Percentiles rank a stretch among this genome's conserved stretches.
Conservation (phyloP, 805 yeast species). For the Starmerella sp. region DNA sequence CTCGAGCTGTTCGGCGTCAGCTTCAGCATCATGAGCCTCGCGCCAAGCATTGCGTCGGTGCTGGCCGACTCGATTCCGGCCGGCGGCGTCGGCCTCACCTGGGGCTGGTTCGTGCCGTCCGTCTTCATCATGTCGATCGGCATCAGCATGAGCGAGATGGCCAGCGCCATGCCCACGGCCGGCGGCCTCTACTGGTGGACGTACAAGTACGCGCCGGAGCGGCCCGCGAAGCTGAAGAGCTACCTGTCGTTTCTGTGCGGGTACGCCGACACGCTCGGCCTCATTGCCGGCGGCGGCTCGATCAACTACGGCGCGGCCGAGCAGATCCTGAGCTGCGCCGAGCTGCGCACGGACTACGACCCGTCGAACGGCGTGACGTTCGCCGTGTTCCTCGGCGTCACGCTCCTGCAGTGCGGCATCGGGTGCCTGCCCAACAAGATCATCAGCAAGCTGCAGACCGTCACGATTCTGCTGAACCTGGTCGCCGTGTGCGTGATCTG, state of each 20-base stretch:
- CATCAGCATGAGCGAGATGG: conserved; percentile 51
- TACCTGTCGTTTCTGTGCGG: conserved; percentile 56
- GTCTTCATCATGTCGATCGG: conserved; percentile 47
- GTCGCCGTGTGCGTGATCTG: conserved; percentile 42
- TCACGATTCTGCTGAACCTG: conserved; percentile 46
- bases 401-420: conserved; percentile 40
- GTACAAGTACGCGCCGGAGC: conserved; percentile 51
- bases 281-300: conserved; percentile 55
- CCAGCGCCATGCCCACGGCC: conserved; percentile 60
- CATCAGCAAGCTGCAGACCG: conserved; percentile 48
- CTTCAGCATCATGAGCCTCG: conserved; percentile 59
- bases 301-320: conserved; percentile 62
- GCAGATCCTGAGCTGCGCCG: conserved; percentile 34
- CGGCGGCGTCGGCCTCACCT: conserved; percentile 54
- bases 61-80: conserved; percentile 43
- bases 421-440: conserved; percentile 48
- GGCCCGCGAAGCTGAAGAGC: conserved; percentile 24
- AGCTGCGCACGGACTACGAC: conserved; percentile 38
- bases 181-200: conserved; percentile 69
- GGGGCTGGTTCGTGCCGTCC: conserved; percentile 64
- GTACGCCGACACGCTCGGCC: conserved; percentile 53
- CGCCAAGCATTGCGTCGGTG: conserved; percentile 47
- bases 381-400: conserved; percentile 56
- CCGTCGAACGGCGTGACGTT: conserved; percentile 45
- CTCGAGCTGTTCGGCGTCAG: conserved; percentile 61